Conservation (phyloP, 2,329 filamentous ascomycete genomes). For the Colletotrichum euphorbiae region DNA sequence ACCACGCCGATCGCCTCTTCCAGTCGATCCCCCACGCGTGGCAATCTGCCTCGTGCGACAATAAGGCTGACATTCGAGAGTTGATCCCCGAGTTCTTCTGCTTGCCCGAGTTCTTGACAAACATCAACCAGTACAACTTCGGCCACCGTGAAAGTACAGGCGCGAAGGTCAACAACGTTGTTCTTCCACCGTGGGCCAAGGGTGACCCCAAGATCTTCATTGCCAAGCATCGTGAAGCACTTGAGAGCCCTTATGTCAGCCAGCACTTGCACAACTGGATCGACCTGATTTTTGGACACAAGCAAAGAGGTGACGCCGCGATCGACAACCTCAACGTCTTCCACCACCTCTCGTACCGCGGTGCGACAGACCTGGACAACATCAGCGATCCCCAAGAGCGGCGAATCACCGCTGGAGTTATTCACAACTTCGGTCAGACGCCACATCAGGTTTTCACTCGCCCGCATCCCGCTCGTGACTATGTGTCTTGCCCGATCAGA, state of each 20-base stretch:
- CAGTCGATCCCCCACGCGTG: slow-evolving; percentile 93
- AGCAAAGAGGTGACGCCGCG: slow-evolving; percentile 93
- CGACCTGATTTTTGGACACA: slow-evolving; percentile 92
- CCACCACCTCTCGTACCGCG: slow-evolving; percentile 94
- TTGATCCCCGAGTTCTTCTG: slow-evolving; percentile 98
- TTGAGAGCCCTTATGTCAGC: slow-evolving; percentile 94
- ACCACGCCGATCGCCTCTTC: slow-evolving; percentile 95
- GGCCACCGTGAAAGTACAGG: slow-evolving; percentile 85
- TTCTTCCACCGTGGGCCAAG: slow-evolving; percentile 96
- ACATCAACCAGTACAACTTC: slow-evolving; percentile 95
- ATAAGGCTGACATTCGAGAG: slow-evolving; percentile 94
- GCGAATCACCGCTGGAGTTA: slow-evolving; percentile 91
- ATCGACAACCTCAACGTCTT: slow-evolving; percentile 95
- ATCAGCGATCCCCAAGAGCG: slow-evolving; percentile 91
- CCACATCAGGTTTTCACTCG: slow-evolving; percentile 93
- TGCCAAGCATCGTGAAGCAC: slow-evolving; percentile 91
- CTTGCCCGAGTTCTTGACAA: slow-evolving; percentile 92
- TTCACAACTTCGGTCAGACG: slow-evolving; percentile 98
- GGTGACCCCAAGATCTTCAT: slow-evolving; percentile 97
- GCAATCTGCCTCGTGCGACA: slow-evolving; percentile 88
- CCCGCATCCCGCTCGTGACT: slow-evolving; percentile 81
- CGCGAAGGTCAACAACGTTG: slow-evolving; percentile 84
- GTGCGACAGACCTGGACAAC: slow-evolving; percentile 89
- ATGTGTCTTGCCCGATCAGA: slow-evolving; percentile 70
- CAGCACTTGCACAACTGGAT: slow-evolving; percentile 94